Base-by-base conservation (phyloP, 2,329 filamentous ascomycete species). In the Pseudogymnoascus sp. region DNA sequence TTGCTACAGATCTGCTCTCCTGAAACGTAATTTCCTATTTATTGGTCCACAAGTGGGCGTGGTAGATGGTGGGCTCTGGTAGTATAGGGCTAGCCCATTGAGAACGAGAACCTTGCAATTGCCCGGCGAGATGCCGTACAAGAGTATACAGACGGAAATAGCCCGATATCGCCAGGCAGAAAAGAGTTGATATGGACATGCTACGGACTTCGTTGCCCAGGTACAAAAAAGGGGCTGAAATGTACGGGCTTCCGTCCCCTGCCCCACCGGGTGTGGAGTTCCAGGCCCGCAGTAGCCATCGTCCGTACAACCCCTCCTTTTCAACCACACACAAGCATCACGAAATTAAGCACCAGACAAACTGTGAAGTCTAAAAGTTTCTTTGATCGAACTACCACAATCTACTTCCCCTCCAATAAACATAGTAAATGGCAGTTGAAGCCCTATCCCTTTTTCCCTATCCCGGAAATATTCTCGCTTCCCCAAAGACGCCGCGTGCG, bases 341-440 rank as follows among this genome's bases (percentile, higher is more conserved):
- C 26, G 26, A 33, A 50, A 10, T 5, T n/a, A 9, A 50, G 44
- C 26, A 31, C 5, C 9, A n/a, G 10, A 33, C 44, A 33, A 33
- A n/a, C 9, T 17, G 26, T 54, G 26, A 54, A 54, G 26, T 54
- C 44, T 54, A 54, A 54, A 29, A 33, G n/a, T 54, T 17, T 54
- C 4, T 31, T 54, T 26, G 26, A 33, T 17, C n/a, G 8, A 54
- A 9, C 26, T 54, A 29, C n/a, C 24, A 15, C 41, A 29, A 54
- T 54, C 26, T 54, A 54, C 33, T 33, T 13, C 26, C 44, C 9
- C n/a, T 2, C 26, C 13, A 31, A 11, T 50, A 10, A 50, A 54
- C 44, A 54, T 54, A 54, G 44, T 17, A 54, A 54, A 59, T 39
- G 57, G 57, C 57, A 15, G 57, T 59, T 59, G 57, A 59, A 36